phyloP scores from a whole-genome alignment of 495 filamentous ascomycete species.

The Xylaria longipes region DNA sequence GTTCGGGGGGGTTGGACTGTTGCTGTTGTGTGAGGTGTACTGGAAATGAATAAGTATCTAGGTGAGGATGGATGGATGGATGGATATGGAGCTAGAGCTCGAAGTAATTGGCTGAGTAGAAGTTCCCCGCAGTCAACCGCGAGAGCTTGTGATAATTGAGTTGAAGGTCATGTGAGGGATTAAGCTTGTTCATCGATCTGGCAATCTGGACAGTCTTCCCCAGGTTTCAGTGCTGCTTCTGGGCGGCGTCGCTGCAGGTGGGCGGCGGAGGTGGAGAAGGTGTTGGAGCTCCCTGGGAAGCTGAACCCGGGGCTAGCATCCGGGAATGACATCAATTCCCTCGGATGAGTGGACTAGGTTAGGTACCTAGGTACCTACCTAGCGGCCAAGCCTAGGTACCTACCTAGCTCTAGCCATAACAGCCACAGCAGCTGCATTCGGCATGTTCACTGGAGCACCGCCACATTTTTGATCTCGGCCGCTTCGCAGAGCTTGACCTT shows the following conservation, averaged over 20 bases:
- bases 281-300: constrained; percentile 27
- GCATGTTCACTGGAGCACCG: background rate
- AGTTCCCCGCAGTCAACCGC: constrained; percentile 4
- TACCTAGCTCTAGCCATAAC: no score
- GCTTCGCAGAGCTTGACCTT: constrained; percentile 31
- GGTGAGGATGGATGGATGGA: no score
- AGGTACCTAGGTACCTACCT: no score
- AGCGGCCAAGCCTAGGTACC: no score
- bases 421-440: background rate
- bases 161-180: constrained; percentile 9
- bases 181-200: constrained; percentile 12
- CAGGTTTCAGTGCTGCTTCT: constrained; percentile 15
- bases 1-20: background rate
- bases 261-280: constrained; percentile 31
- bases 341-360: constrained; percentile 4
- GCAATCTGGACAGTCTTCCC: constrained; percentile 19
- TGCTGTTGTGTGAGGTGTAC: background rate
- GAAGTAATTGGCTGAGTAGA: background rate
- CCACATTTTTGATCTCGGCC: constrained; percentile 16
- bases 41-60: background rate
- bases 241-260: constrained; percentile 19
- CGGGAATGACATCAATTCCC: constrained; percentile 20
- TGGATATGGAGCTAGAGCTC: background rate
- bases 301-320: constrained; percentile 11
- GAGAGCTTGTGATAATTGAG: constrained; percentile 18